Evolutionary conservation across 2,329 filamentous ascomycete genomes (phyloP).

Genomic region (Knoxdaviesia proteae): DNA sequence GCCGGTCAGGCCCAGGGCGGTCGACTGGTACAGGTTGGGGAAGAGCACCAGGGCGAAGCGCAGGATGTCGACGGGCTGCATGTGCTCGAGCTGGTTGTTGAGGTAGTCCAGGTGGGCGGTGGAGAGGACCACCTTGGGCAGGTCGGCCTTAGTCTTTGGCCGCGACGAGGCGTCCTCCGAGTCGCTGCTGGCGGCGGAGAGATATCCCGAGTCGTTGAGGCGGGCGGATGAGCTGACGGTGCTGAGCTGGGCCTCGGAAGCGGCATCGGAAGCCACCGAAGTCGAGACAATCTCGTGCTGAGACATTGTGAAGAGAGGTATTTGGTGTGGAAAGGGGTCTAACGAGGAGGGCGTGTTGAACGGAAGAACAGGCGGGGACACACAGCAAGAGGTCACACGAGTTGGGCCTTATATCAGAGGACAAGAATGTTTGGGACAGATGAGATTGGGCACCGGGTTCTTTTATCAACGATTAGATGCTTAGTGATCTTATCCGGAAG

Average conservation of each 20-base stretch:
- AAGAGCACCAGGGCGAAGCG: constrained; percentile 83
- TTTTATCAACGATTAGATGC: too few relatives aligned
- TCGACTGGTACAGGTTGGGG: constrained; percentile 73
- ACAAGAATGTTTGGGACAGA: too few relatives aligned
- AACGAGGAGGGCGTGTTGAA: neutral
- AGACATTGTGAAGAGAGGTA: constrained; percentile 3
- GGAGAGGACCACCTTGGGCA: constrained; percentile 69
- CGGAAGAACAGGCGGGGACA: neutral
- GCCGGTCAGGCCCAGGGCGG: constrained; percentile 63
- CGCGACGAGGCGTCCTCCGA: constrained; percentile 23
- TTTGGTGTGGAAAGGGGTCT: neutral
- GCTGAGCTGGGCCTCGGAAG: constrained; percentile 8
- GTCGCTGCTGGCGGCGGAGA: constrained; percentile 6
- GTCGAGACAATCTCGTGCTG: constrained; percentile 75
- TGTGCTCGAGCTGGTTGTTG: constrained; percentile 71
- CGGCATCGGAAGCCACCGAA: constrained; percentile 18
- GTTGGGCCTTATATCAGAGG: too few relatives aligned
- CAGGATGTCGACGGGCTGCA: constrained; percentile 78
- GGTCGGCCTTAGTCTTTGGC: constrained; percentile 27
- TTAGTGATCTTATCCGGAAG: too few relatives aligned
- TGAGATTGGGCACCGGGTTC: too few relatives aligned
- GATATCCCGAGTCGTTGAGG: too few relatives aligned
- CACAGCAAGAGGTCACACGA: too few relatives aligned
- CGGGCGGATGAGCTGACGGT: constrained; percentile 5
- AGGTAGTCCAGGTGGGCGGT: constrained; percentile 75